These are phyloP conservation scores for Ganoderma resinaceum DNA, from an alignment of 1,284 basidiomycete species.

Conservation along the genomic window DNA sequence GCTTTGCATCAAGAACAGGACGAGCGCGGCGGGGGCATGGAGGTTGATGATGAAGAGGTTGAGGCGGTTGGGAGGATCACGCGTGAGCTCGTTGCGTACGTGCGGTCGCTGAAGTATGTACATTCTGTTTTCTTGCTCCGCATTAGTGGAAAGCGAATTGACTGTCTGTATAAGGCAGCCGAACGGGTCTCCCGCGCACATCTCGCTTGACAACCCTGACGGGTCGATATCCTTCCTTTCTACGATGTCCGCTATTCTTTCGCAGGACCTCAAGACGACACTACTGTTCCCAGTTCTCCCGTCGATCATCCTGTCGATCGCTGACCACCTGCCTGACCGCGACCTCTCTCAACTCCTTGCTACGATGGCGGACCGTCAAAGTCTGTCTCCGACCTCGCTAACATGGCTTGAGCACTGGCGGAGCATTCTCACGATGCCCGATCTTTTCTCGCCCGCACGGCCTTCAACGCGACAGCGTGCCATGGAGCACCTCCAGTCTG, in stretches of 20 bases:
- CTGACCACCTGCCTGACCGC: constrained; percentile 66
- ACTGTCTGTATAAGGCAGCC: constrained; percentile 48
- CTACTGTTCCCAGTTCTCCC: constrained; percentile 67
- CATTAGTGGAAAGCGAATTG: background rate
- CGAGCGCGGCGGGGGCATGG: constrained; percentile 61
- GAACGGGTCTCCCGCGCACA: constrained; percentile 45
- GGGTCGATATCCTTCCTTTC: constrained; percentile 65
- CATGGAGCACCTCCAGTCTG: constrained; percentile 59
- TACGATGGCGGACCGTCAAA: constrained; percentile 68
- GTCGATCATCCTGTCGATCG: constrained; percentile 64
- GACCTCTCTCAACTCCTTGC: constrained; percentile 66
- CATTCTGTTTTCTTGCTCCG: background rate
- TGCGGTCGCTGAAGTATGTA: constrained; percentile 61
- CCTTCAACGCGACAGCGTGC: constrained; percentile 63
- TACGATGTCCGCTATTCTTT: constrained; percentile 63
- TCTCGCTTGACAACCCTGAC: constrained; percentile 43
- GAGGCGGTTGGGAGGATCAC: constrained; percentile 66
- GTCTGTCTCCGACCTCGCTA: constrained; percentile 70
- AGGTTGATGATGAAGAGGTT: constrained; percentile 71
- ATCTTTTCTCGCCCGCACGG: constrained; percentile 52
- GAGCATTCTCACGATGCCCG: constrained; percentile 57
- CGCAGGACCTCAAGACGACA: constrained; percentile 59
- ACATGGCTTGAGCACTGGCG: constrained; percentile 75
- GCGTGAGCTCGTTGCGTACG: constrained; percentile 60
- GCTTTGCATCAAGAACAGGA: constrained; percentile 48